These are phyloP conservation scores for Salinomyces thailandicus DNA, from an alignment of 2,329 filamentous ascomycete genomes.

Conservation along the genomic window DNA sequence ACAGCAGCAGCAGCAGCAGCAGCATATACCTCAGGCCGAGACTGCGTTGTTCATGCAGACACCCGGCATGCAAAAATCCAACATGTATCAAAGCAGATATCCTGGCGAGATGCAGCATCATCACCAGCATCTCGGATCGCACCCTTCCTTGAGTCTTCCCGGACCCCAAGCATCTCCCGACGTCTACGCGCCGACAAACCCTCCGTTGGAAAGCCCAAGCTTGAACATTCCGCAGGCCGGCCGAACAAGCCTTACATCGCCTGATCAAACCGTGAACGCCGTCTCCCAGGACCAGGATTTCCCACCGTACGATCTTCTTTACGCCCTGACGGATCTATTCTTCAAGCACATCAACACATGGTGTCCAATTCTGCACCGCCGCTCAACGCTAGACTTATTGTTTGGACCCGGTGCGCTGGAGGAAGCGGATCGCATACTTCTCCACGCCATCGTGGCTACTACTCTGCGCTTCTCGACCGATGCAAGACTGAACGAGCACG, in stretches of 20 bases:
- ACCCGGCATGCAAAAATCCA: slow-evolving; percentile 34
- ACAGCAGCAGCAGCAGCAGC: slow-evolving; percentile 18
- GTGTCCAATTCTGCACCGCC: slow-evolving; percentile 82
- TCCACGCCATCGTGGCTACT: slow-evolving; percentile 83
- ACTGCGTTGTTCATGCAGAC: slow-evolving; percentile 39
- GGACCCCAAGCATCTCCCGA: slow-evolving; percentile 10
- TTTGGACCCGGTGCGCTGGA: slow-evolving; percentile 69
- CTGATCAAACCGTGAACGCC: slow-evolving; percentile 13
- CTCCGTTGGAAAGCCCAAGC: slow-evolving; percentile 48
- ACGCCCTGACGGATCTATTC: slow-evolving; percentile 50
- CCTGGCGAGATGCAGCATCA: slow-evolving; percentile 9
- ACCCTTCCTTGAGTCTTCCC: slow-evolving; percentile 12
- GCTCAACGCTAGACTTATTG: slow-evolving; percentile 64
- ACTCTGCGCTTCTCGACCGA: slow-evolving; percentile 78
- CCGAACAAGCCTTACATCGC: slow-evolving; percentile 3
- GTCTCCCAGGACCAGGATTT: slow-evolving; percentile 38
- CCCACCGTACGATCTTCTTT: slow-evolving; percentile 50
- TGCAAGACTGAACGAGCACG: slow-evolving; percentile 59
- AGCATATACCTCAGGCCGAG: slow-evolving; percentile 34
- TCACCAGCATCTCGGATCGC: slow-evolving; percentile 12
- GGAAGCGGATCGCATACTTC: slow-evolving; percentile 68
- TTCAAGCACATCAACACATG: slow-evolving; percentile 56
- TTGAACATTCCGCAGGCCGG: slow-evolving; percentile 38
- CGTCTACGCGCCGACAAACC: slow-evolving; percentile 24
- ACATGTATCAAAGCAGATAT: slow-evolving; percentile 22